phyloP scores from a whole-genome alignment of 371 early-diverging fungal species.

The Mucor circinelloides region DNA sequence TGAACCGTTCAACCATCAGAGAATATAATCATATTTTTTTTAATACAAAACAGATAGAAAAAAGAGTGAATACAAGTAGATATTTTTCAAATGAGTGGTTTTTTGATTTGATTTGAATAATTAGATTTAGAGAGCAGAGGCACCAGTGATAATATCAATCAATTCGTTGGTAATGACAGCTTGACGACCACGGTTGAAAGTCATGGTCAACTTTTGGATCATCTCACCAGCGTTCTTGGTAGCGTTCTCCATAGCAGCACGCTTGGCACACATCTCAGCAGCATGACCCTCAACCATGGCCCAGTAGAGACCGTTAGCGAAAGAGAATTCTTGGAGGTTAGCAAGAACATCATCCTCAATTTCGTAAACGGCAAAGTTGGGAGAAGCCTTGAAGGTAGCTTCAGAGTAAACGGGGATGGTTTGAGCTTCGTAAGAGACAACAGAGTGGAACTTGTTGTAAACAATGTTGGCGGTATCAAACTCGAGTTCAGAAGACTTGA shows the following conservation, averaged over 20 bases:
- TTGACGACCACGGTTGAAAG: conserved; percentile 96
- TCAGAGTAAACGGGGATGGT: conserved; percentile 68
- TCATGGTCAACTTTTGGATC: conserved; percentile 74
- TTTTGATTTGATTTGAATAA: background rate
- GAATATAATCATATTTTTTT: background rate
- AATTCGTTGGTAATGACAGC: conserved; percentile 97
- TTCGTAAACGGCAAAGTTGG: conserved; percentile 92
- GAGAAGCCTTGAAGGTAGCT: conserved; percentile 77
- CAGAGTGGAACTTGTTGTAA: conserved; percentile 94
- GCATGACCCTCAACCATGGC: conserved; percentile 96
- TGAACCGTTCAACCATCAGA: background rate
- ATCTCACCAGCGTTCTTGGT: conserved; percentile 98
- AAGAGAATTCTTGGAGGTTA: conserved; percentile 91
- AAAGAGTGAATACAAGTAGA: conserved; percentile 1
- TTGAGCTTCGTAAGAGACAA: conserved; percentile 91
- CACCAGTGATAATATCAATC: conserved; percentile 94
- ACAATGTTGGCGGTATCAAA: conserved; percentile 80
- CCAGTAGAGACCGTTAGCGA: conserved; percentile 94
- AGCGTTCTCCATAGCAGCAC: conserved; percentile 99
- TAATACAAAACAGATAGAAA: background rate
- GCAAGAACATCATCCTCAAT: conserved; percentile 85
- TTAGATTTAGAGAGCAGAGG: conserved; percentile 76
- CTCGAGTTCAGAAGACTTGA: conserved; percentile 66
- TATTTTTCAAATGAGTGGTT: background rate
- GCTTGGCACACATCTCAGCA: conserved; percentile 95